These are phyloP conservation scores for Yamadazyma paraphyllophila DNA, from an alignment of 805 yeast genomes.

Conservation along the genomic window DNA sequence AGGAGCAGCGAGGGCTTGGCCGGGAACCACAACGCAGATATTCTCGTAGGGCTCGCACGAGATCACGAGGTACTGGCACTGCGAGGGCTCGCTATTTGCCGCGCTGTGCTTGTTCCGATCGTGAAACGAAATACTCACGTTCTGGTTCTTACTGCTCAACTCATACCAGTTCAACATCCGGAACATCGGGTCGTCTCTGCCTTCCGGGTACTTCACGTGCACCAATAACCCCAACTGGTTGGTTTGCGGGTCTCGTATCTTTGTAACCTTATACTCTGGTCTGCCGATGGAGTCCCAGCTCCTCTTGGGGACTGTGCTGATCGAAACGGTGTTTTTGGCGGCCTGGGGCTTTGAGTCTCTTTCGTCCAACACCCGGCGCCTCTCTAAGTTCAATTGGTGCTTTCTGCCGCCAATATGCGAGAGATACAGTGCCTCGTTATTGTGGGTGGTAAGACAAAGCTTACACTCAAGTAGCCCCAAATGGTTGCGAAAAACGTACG, in stretches of 20 bases:
- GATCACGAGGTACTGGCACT: constrained; percentile 68
- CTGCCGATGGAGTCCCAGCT: constrained; percentile 62
- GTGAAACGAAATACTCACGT: constrained; percentile 26
- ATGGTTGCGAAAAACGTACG: constrained; percentile 81
- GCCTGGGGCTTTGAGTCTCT: constrained; percentile 24
- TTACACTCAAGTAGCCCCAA: constrained; percentile 83
- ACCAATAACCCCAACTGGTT: constrained; percentile 64
- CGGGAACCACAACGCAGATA: constrained; percentile 71
- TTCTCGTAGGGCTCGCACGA: constrained; percentile 92
- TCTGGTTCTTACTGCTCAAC: constrained; percentile 42
- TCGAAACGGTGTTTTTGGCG: constrained; percentile 22
- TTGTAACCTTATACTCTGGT: constrained; percentile 68
- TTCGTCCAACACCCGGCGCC: constrained; percentile 45
- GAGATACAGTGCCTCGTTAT: constrained; percentile 74
- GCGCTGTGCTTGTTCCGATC: constrained; percentile 8
- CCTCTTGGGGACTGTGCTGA: constrained; percentile 42
- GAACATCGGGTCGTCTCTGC: constrained; percentile 56
- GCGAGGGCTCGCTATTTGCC: constrained; percentile 19
- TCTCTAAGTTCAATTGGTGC: constrained; percentile 71
- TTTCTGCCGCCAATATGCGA: constrained; percentile 83
- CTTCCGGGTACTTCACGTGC: constrained; percentile 54
- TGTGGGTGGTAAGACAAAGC: constrained; percentile 80
- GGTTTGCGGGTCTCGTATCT: constrained; percentile 62
- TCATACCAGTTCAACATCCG: constrained; percentile 80
- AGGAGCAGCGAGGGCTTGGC: constrained; percentile 26